Evolutionary conservation across 805 yeast species (phyloP).

Genomic region (Candida sonorensis): DNA sequence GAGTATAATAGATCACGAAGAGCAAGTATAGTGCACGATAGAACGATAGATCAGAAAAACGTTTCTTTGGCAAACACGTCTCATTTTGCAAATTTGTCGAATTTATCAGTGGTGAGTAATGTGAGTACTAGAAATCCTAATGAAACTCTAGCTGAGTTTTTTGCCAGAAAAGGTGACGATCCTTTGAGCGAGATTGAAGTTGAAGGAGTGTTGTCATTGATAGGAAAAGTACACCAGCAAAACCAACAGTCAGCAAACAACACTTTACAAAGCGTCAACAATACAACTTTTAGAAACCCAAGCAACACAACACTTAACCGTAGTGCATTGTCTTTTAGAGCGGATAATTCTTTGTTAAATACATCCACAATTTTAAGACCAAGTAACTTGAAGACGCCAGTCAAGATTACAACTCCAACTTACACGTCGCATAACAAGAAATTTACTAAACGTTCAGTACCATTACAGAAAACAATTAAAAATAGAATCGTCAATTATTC

Average conservation of each 20-base stretch:
- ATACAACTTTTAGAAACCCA: background rate
- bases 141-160: slow-evolving; percentile 60
- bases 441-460: slow-evolving; percentile 7
- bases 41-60: slow-evolving; percentile 3
- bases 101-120: slow-evolving; percentile 5
- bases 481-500: slow-evolving; percentile 24
- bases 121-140: slow-evolving; percentile 36
- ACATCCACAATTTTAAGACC: slow-evolving; percentile 22
- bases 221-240: slow-evolving; percentile 33
- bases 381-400: slow-evolving; percentile 16
- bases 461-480: slow-evolving; percentile 15
- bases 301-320: slow-evolving; percentile 1
- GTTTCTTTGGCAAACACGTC: slow-evolving; percentile 15
- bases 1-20: background rate
- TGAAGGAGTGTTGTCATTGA: slow-evolving; percentile 70
- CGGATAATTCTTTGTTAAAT: too few relatives aligned
- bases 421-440: slow-evolving; percentile 16
- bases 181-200: slow-evolving; percentile 70
- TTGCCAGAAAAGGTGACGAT: slow-evolving; percentile 64
- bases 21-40: background rate
- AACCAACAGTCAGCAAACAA: slow-evolving; percentile 2
- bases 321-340: background rate
- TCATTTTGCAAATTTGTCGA: slow-evolving; percentile 16
- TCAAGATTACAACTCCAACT: slow-evolving; percentile 19
- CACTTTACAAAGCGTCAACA: slow-evolving; percentile 1